phyloP scores from a whole-genome alignment of 2,329 filamentous ascomycete genomes.

The Nannizzia gypsea region DNA sequence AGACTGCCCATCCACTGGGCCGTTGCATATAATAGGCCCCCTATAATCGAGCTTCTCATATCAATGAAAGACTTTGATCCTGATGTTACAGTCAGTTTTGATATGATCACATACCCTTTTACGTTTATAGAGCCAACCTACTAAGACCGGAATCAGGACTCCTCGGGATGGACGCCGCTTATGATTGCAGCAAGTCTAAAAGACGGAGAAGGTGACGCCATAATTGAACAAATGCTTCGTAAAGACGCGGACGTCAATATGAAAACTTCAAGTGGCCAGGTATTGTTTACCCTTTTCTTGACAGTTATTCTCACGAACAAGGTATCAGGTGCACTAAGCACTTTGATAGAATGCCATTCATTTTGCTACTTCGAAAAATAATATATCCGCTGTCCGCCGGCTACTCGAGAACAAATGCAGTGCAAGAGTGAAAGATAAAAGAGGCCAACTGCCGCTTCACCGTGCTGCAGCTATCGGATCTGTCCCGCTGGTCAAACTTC shows the following conservation, averaged over 20 bases:
- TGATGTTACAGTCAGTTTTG: slow-evolving; percentile 57
- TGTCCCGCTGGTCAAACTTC: slow-evolving; percentile 69
- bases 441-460: slow-evolving; percentile 84
- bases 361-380: slow-evolving; percentile 81
- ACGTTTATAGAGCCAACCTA: not conserved
- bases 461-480: slow-evolving; percentile 83
- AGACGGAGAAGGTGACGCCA: slow-evolving; percentile 34
- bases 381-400: slow-evolving; percentile 66
- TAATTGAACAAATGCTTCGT: slow-evolving; percentile 35
- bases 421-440: slow-evolving; percentile 67
- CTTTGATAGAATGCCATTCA: slow-evolving; percentile 64
- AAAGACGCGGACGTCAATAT: slow-evolving; percentile 38
- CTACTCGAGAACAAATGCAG: slow-evolving; percentile 68
- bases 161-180: slow-evolving; percentile 39
- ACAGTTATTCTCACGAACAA: not conserved
- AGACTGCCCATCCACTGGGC: slow-evolving; percentile 93
- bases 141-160: slow-evolving; percentile 26
- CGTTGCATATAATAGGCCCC: slow-evolving; percentile 64
- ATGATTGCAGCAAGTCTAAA: slow-evolving; percentile 40
- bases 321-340: not conserved
- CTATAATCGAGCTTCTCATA: slow-evolving; percentile 62
- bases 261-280: slow-evolving; percentile 34
- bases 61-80: slow-evolving; percentile 65
- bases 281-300: slow-evolving; percentile 13
- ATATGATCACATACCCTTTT: not conserved